Evolutionary conservation across 2,329 filamentous ascomycete genomes (phyloP).

Genomic region (Fusarium ramigenum): DNA sequence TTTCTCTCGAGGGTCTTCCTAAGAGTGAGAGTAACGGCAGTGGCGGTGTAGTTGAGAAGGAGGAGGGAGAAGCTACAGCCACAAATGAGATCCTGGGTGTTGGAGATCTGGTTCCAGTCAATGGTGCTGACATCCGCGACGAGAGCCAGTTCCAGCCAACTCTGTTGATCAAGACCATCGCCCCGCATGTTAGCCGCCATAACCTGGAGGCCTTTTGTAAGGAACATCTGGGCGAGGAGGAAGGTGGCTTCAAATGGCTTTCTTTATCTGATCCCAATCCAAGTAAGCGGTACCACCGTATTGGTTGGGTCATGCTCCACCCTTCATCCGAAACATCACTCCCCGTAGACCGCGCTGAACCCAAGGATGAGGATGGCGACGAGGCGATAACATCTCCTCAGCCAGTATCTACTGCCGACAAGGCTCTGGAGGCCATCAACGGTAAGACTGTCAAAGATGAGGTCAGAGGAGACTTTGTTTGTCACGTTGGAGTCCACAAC

Average conservation of each 20-base stretch:
- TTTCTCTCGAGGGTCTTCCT: constrained; percentile 91
- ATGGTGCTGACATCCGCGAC: constrained; percentile 87
- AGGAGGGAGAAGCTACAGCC: constrained; percentile 92
- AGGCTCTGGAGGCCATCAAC: constrained; percentile 92
- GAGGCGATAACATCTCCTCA: constrained; percentile 64
- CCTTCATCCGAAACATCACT: constrained; percentile 74
- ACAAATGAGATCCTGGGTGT: constrained; percentile 93
- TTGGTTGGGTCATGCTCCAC: constrained; percentile 98
- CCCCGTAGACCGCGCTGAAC: constrained; percentile 76
- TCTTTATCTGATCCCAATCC: constrained; percentile 97
- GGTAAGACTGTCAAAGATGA: constrained; percentile 97
- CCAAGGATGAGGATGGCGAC: constrained; percentile 73
- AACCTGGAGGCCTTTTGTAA: constrained; percentile 96
- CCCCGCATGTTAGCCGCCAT: constrained; percentile 91
- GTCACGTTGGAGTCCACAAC: constrained; percentile 95
- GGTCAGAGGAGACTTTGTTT: constrained; percentile 93
- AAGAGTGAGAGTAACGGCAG: constrained; percentile 91
- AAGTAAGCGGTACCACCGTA: constrained; percentile 94
- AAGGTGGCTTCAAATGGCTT: constrained; percentile 94
- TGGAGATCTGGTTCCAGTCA: constrained; percentile 85
- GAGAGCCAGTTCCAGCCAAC: constrained; percentile 90
- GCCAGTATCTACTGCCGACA: constrained; percentile 74
- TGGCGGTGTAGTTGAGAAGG: constrained; percentile 88
- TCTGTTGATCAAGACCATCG: constrained; percentile 96
- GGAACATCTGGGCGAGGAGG: constrained; percentile 89